Base-by-base conservation (phyloP, 2,329 filamentous ascomycete genomes). In the Pseudocercospora crystallina region DNA sequence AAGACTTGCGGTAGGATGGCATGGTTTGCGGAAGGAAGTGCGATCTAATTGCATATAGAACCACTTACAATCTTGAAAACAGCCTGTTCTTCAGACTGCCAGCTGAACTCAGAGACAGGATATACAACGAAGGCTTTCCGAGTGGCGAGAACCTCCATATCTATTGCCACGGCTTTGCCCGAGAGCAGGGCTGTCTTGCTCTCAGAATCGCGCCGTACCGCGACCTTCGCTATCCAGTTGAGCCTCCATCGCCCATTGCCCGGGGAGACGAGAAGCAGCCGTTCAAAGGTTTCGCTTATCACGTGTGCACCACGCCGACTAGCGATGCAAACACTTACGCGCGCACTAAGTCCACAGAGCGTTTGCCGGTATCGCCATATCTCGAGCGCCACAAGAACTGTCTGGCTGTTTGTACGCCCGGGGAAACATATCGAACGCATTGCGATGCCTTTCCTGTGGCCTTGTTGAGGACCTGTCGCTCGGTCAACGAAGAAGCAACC, bases 381-480 rank as follows among this genome's bases (percentile, higher is more conserved):
- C 42, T 26, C 7, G 42, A 36, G 29, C 42, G 42, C 11, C 42
- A 44, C 17, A 10, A 29, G 13, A 14, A 2, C 7, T 45, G 42
- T 11, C 17, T 45, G 17, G 33, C 13, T 26, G 20, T 26, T 26
- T 26, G 20, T 26, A 26, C 20, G 7, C 20, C 20, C 20, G 20
- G 20, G 20, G 20, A 26, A 26, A 26, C 20, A 7, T 26, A 26
- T 7, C 20, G 20, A 26, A 26, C 20, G 20, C 20, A 26, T 26
- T 26, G 20, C 20, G 20, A 26, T 8, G 42, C 32, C 15, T n/a
- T 45, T 12, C 42, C 42, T n/a, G 42, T 37, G 11, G n/a, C 42
- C n/a, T 34, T 45, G 15, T 31, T 45, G 20, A 32, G 42, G 8
- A 36, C 31, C 26, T 45, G 42, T 20, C 42, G 33, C 33, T 45